phyloP scores from a whole-genome alignment of 441 rosid species.

The Rhodomyrtus psidioides region DNA sequence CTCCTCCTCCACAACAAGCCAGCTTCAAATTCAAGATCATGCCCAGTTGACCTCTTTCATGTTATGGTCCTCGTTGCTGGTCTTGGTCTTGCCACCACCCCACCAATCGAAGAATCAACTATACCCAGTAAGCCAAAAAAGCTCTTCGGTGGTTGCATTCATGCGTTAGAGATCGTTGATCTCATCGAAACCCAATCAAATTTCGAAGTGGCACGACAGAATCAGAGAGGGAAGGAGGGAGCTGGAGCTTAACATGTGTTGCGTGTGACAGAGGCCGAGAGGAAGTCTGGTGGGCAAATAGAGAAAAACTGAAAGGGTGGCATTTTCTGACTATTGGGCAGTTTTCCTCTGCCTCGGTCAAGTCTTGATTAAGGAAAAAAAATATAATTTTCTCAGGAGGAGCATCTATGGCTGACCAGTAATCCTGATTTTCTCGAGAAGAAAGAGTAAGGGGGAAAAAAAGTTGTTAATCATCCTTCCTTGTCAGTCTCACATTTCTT shows the following conservation, averaged over 20 bases:
- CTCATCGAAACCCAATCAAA: background rate
- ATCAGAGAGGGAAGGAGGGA: background rate
- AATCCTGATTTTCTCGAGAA: background rate
- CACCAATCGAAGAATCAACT: background rate
- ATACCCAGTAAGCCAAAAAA: background rate
- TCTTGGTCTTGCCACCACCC: background rate
- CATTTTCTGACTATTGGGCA: background rate
- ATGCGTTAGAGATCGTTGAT: background rate
- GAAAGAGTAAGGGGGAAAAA: background rate
- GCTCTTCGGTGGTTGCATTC: background rate
- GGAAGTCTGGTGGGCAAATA: slow-evolving; percentile 1
- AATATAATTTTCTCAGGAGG: background rate
- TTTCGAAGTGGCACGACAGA: background rate
- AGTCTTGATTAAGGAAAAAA: background rate
- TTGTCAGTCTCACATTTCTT: background rate
- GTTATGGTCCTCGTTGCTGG: background rate
- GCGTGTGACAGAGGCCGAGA: background rate
- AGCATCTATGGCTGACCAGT: background rate
- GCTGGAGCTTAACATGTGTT: background rate
- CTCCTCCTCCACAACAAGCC: background rate
- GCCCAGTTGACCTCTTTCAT: background rate
- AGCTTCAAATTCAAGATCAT: background rate
- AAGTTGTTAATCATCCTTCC: background rate
- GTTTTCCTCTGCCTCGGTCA: background rate
- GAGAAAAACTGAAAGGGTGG: background rate